A percentile compares a stretch with the other conserved stretches of the same genome.
Conservation (phyloP, 768 basidiomycete species). For the Vararia minispora region DNA sequence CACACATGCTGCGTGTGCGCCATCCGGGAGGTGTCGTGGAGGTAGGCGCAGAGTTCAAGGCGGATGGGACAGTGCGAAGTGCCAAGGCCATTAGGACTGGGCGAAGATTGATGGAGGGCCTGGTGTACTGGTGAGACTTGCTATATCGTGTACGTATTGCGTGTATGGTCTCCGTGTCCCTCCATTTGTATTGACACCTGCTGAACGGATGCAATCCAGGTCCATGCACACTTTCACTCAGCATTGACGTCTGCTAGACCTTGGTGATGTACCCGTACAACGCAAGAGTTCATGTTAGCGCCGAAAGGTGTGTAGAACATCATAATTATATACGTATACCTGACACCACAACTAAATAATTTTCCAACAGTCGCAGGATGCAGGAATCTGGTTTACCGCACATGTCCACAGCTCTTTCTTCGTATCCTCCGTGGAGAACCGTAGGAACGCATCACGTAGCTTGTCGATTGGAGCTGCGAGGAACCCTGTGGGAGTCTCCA, state of each 20-base stretch:
- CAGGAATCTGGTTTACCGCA: no score
- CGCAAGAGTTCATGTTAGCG: no score
- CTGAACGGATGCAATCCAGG: no score
- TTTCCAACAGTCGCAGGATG: no score
- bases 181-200: no score
- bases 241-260: no score
- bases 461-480: slow-evolving; percentile 47
- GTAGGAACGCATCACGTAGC: slow-evolving; percentile 42
- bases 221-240: no score
- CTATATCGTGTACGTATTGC: neutral
- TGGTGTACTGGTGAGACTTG: slow-evolving; percentile 46
- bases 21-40: slow-evolving; percentile 62
- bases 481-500: slow-evolving; percentile 46
- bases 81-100: slow-evolving; percentile 63
- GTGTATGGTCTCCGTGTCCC: no score
- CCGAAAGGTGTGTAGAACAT: no score
- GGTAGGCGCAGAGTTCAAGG: slow-evolving; percentile 45
- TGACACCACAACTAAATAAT: no score
- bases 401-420: slow-evolving; percentile 28
- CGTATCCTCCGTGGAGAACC: slow-evolving; percentile 46
- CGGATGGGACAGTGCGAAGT: slow-evolving; percentile 36
- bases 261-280: no score
- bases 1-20: slow-evolving; percentile 33
- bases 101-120: slow-evolving; percentile 58
- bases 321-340: no score